Base-by-base conservation (phyloP, 805 yeast genomes). In the Citeromyces matritensis region DNA sequence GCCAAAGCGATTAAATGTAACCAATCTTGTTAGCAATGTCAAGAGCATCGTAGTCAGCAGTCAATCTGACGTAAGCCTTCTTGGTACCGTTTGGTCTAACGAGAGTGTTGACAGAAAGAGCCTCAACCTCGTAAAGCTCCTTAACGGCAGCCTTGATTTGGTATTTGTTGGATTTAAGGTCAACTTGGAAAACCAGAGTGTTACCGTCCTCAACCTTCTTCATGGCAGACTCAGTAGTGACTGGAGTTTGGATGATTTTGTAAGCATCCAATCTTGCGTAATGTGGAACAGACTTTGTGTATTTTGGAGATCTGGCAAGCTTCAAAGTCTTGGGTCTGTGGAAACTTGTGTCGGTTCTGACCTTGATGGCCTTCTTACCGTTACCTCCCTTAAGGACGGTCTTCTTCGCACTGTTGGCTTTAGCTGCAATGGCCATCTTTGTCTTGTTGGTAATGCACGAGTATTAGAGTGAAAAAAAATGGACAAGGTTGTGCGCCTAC, bases 21-120 rank as follows among this genome's bases (percentile, higher is more conserved):
- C 98, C 98, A 61, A 88, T 91, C 73, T 91, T 84, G 94, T 86
- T 86, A 63, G 98, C 98, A 65, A 91, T 85, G 65, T 91, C 98
- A 63, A 91, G 81, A 65, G 97, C 97, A 71, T 91, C 98, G 75
- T 77, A 81, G 69, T 91, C 98, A 63, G 95, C 88, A 59, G 97
- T 84, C 64, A 91, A 81, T 74, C 94, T 84, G 62, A 91, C 88
- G 77, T 80, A 91, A 61, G 98, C 98, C 79, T 91, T 91, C 84
- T 91, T 91, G 73, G 96, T 81, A 67, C 98, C 98, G 68, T 91
- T 86, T 63, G 98, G 96, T 73, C 94, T 84, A 58, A 91, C 69
- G 64, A 91, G 74, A 52, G 98, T 91, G 88, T 91, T 86, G 60
- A 91, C 85, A 67, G 82, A 72, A 56, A 65, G 69, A 51, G 81